phyloP scores from a whole-genome alignment of 1,284 basidiomycete species.

The Ustilago esculenta region DNA sequence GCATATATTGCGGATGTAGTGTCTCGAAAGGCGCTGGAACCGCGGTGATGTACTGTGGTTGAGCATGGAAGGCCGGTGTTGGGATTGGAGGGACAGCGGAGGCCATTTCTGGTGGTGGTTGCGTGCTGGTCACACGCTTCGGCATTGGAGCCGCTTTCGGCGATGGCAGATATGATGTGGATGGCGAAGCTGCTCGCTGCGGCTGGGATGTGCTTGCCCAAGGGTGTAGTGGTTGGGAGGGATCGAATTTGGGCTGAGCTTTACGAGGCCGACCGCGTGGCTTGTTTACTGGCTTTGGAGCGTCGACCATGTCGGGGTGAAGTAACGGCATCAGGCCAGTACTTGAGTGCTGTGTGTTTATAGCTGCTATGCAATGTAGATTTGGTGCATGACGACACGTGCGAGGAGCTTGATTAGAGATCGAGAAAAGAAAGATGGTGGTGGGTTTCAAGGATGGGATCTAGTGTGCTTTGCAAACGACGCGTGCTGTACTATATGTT shows the following conservation, averaged over 20 bases:
- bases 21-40: background rate
- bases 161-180: background rate
- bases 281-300: slow-evolving; percentile 1
- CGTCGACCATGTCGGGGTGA: slow-evolving; percentile 8
- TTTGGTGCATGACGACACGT: slow-evolving; percentile 4
- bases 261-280: slow-evolving; percentile 15
- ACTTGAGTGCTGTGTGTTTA: too few relatives aligned
- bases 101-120: background rate
- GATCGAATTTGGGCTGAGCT: slow-evolving; percentile 13
- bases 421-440: background rate
- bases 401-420: too few relatives aligned
- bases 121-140: background rate
- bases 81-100: slow-evolving; percentile 1
- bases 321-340: too few relatives aligned
- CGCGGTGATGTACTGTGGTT: slow-evolving; percentile 8
- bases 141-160: slow-evolving; percentile 1
- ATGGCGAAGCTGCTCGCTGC: background rate
- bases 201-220: slow-evolving; percentile 15
- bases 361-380: background rate
- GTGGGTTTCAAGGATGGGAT: too few relatives aligned
- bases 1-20: background rate
- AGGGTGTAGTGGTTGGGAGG: slow-evolving; percentile 22
- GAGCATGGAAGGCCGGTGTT: slow-evolving; percentile 13
- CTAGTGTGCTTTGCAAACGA: slow-evolving; percentile 3
- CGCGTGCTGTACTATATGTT: slow-evolving; percentile 14